Evolutionary conservation across 768 basidiomycete genomes (phyloP).

Genomic region (Chlorophyllum brunneum): DNA sequence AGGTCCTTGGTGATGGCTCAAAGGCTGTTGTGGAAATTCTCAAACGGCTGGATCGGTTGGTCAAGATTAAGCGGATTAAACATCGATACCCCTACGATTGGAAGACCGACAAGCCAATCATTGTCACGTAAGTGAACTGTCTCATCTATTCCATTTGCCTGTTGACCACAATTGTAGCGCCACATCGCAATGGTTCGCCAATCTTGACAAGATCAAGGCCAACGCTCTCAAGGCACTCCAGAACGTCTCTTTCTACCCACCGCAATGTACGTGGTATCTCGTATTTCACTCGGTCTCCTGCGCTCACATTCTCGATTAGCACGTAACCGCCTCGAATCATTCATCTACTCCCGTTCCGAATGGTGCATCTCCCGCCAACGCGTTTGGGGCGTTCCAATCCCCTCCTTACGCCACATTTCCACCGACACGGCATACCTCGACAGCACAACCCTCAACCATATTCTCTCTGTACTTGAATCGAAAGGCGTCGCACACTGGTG

Average conservation of each 20-base stretch:
- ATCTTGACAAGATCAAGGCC: slow-evolving; percentile 80
- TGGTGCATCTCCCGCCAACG: slow-evolving; percentile 99
- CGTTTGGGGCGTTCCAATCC: slow-evolving; percentile 97
- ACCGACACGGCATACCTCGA: slow-evolving; percentile 66
- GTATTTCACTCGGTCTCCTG: not conserved
- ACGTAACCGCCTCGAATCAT: slow-evolving; percentile 82
- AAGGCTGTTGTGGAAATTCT: slow-evolving; percentile 64
- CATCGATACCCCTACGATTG: slow-evolving; percentile 97
- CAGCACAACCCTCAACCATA: slow-evolving; percentile 62
- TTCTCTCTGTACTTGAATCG: slow-evolving; percentile 66
- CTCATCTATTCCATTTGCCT: not conserved
- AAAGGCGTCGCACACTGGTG: slow-evolving; percentile 90
- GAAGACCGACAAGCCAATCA: slow-evolving; percentile 91
- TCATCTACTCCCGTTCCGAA: slow-evolving; percentile 84
- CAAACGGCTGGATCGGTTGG: slow-evolving; percentile 47
- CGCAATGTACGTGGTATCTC: slow-evolving; percentile 47
- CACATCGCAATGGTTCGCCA: slow-evolving; percentile 97
- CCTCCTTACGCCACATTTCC: slow-evolving; percentile 67
- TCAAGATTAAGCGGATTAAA: slow-evolving; percentile 66
- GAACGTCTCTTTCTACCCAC: slow-evolving; percentile 72
- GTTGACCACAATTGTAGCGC: slow-evolving; percentile 46
- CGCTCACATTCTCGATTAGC: slow-evolving; percentile 40
- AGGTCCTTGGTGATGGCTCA: slow-evolving; percentile 71
- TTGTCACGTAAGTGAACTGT: slow-evolving; percentile 63
- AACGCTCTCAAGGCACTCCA: slow-evolving; percentile 66